Conservation (phyloP, 1,284 basidiomycete genomes). For the Pholiota adiposa region DNA sequence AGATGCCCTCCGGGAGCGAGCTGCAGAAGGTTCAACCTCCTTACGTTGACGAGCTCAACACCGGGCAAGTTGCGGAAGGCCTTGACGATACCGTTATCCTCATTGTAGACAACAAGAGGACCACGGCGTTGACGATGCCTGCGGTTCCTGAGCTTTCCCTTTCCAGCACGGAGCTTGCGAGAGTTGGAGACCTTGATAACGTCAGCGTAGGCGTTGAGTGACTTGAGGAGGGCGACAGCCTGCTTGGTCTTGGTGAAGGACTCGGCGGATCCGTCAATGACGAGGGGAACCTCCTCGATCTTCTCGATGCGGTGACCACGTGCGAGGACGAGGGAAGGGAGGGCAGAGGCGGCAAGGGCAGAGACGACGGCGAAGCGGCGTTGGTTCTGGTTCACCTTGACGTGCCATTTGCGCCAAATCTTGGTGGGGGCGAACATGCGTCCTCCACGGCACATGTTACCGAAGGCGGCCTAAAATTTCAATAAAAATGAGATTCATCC, state of each 20-base stretch:
- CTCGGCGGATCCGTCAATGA: conserved; percentile 83
- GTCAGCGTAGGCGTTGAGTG: conserved; percentile 90
- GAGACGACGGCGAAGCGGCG: conserved; percentile 98
- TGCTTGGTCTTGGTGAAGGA: conserved; percentile 97
- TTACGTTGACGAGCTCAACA: conserved; percentile 97
- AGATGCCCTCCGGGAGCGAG: conserved; percentile 99
- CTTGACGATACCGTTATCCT: conserved; percentile 97
- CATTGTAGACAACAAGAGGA: conserved; percentile 96
- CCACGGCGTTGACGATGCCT: conserved; percentile 97
- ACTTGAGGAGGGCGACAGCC: conserved; percentile 93
- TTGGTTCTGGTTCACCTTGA: conserved; percentile 99
- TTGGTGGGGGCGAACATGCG: conserved; percentile 99
- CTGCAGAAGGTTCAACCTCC: conserved; percentile 96
- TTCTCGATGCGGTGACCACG: conserved; percentile 99
- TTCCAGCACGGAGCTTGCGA: conserved; percentile 95
- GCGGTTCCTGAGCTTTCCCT: conserved; percentile 98
- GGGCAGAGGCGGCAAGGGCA: conserved; percentile 96
- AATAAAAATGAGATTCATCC: not conserved
- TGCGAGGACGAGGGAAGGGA: conserved; percentile 98
- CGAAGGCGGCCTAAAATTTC: conserved; percentile 85
- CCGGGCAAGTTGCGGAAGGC: conserved; percentile 99
- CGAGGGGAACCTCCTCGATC: conserved; percentile 96
- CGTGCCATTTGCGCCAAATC: conserved; percentile 99
- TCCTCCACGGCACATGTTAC: conserved; percentile 99
- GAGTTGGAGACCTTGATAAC: conserved; percentile 98